Evolutionary conservation across 1,284 basidiomycete genomes (phyloP).

Genomic region (Acaromyces ingoldii): DNA sequence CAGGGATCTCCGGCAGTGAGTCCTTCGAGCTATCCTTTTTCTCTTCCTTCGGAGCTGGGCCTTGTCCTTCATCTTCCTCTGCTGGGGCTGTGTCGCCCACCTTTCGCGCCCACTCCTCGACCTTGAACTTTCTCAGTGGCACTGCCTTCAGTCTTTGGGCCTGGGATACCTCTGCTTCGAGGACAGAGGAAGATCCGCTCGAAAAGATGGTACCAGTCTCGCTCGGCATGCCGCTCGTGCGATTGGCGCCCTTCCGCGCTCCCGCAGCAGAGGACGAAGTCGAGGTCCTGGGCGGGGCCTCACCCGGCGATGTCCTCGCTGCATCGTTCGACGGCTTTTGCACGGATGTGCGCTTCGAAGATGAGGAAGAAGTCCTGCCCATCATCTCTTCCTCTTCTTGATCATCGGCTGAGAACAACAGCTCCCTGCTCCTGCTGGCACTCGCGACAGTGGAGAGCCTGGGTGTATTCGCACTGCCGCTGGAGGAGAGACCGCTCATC

Average conservation of each 20-base stretch:
- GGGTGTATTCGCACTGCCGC: no score
- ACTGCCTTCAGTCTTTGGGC: neutral
- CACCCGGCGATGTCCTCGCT: neutral
- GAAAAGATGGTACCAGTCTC: neutral
- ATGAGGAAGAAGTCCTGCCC: no score
- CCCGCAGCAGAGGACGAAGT: neutral
- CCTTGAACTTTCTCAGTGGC: neutral
- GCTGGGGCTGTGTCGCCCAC: neutral
- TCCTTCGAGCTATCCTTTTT: neutral
- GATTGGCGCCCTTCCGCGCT: neutral
- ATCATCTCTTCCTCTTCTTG: no score
- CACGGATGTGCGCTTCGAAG: neutral
- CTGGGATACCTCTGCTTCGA: neutral
- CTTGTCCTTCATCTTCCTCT: neutral
- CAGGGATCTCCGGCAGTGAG: neutral
- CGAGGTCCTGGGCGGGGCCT: neutral
- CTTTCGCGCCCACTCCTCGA: neutral
- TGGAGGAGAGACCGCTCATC: no score
- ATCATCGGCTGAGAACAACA: no score
- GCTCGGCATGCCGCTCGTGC: neutral
- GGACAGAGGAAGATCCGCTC: no score
- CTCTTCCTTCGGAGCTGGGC: neutral
- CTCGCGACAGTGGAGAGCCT: no score
- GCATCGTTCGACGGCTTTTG: neutral
- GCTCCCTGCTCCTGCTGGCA: no score